Percentiles rank a stretch among this genome's conserved stretches.
Conservation (phyloP, 139 green algal genomes). For the Coccomyxa sp. region DNA sequence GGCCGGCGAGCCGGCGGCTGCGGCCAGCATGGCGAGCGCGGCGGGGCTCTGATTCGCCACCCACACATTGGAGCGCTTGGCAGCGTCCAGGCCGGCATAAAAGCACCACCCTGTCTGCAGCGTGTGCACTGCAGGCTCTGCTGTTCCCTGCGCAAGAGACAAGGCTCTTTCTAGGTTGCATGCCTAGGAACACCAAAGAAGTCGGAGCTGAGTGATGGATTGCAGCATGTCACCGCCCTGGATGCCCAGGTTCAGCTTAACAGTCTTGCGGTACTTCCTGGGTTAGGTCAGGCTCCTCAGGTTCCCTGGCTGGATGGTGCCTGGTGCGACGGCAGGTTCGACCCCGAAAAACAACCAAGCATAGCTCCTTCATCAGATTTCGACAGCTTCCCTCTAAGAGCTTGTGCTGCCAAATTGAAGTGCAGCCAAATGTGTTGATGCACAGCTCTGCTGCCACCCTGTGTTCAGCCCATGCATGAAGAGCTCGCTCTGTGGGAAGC, state of each 20-base stretch:
- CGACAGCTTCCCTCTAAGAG: too few species aligned
- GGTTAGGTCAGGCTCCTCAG: too few species aligned
- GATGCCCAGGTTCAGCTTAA: too few species aligned
- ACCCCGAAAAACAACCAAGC: too few species aligned
- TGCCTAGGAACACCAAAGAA: too few species aligned
- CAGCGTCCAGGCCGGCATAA: slow-evolving; percentile 9
- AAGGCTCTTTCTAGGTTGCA: neutral
- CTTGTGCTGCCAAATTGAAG: too few species aligned
- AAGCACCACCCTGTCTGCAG: slow-evolving; percentile 19
- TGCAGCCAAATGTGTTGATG: too few species aligned
- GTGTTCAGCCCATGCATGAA: neutral
- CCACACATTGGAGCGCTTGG: slow-evolving; percentile 12
- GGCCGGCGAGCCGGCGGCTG: neutral
- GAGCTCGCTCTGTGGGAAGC: neutral
- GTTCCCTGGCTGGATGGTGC: too few species aligned
- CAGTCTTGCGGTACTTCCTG: too few species aligned
- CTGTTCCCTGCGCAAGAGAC: slow-evolving; percentile 10
- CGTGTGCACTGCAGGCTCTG: slow-evolving; percentile 11
- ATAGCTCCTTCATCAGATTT: too few species aligned
- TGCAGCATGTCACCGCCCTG: neutral
- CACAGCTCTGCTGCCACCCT: too few species aligned
- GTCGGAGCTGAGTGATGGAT: neutral
- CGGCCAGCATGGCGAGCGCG: neutral
- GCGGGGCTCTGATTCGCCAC: neutral
- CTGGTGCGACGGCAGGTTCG: too few species aligned